These are phyloP conservation scores for Misopates orontium DNA, from an alignment of 257 asterid genomes.

Conservation along the genomic window DNA sequence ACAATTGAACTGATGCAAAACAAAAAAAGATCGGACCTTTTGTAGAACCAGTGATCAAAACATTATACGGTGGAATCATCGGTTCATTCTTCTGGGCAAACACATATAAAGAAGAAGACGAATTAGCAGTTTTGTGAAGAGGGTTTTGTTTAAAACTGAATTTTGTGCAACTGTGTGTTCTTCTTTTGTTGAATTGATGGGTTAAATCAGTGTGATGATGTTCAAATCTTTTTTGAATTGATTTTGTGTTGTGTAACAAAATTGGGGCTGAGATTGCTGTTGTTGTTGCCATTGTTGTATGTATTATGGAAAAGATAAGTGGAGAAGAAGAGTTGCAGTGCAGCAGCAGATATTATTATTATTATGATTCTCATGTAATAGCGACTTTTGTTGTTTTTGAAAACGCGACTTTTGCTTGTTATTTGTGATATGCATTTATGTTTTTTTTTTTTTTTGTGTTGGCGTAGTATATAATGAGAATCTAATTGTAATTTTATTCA, in stretches of 20 bases:
- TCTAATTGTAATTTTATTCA: too few relatives aligned
- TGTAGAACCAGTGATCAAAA: constrained; percentile 81
- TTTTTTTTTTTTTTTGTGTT: too few relatives aligned
- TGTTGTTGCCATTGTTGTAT: constrained; percentile 31
- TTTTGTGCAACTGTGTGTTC: constrained; percentile 12
- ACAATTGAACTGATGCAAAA: not conserved
- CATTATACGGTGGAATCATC: constrained; percentile 81
- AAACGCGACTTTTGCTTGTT: too few relatives aligned
- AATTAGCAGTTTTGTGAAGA: constrained; percentile 13
- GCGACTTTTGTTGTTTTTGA: too few relatives aligned
- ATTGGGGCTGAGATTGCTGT: constrained; percentile 22
- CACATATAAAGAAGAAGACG: constrained; percentile 33
- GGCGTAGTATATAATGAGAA: too few relatives aligned
- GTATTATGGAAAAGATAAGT: not conserved
- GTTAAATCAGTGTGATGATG: constrained; percentile 15
- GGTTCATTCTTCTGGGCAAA: constrained; percentile 36
- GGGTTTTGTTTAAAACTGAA: constrained; percentile 22
- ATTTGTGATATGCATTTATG: too few relatives aligned
- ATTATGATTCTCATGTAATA: too few relatives aligned
- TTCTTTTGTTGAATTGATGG: constrained; percentile 22
- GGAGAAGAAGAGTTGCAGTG: not conserved
- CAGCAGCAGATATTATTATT: not conserved
- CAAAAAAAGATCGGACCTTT: constrained; percentile 50
- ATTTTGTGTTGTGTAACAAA: constrained; percentile 22
- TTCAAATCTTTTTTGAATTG: constrained; percentile 21